Conservation (phyloP, 208 protist genomes). For the Trypanosomatidae sp. region DNA sequence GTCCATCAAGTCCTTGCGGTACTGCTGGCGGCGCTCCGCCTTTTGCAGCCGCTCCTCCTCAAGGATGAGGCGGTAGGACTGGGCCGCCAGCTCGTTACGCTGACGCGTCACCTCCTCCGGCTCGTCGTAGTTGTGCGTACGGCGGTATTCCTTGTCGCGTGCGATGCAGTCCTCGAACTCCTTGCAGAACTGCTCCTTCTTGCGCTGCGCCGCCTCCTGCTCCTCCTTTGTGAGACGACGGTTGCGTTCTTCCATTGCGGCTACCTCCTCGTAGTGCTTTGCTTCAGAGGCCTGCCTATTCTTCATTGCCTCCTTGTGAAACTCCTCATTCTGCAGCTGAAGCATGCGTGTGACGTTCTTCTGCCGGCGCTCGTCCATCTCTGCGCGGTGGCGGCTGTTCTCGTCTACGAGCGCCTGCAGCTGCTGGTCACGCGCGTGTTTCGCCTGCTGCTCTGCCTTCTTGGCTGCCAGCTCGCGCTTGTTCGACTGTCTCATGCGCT, state of each 20-base stretch:
- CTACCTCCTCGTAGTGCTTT: constrained; percentile 55
- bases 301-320: constrained; percentile 38
- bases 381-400: constrained; percentile 49
- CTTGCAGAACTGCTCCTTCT: constrained; percentile 60
- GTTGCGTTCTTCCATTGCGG: constrained; percentile 57
- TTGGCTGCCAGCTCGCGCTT: constrained; percentile 56
- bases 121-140: constrained; percentile 81
- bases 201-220: constrained; percentile 38
- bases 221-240: constrained; percentile 54
- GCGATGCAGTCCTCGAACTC: constrained; percentile 69
- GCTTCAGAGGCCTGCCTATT: constrained; percentile 28
- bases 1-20: constrained; percentile 72
- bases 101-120: constrained; percentile 56
- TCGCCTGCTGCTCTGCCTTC: constrained; percentile 30
- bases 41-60: constrained; percentile 57
- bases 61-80: constrained; percentile 48
- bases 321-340: constrained; percentile 71
- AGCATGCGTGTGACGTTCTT: constrained; percentile 60
- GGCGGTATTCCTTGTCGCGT: constrained; percentile 76
- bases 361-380: constrained; percentile 57
- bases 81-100: constrained; percentile 67
- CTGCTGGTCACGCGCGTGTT: constrained; percentile 48
- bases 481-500: constrained; percentile 64
- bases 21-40: constrained; percentile 51
- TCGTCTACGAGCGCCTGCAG: constrained; percentile 49